These are phyloP conservation scores for Zopfia rhizophila DNA, from an alignment of 2,329 filamentous ascomycete species.

Conservation along the genomic window DNA sequence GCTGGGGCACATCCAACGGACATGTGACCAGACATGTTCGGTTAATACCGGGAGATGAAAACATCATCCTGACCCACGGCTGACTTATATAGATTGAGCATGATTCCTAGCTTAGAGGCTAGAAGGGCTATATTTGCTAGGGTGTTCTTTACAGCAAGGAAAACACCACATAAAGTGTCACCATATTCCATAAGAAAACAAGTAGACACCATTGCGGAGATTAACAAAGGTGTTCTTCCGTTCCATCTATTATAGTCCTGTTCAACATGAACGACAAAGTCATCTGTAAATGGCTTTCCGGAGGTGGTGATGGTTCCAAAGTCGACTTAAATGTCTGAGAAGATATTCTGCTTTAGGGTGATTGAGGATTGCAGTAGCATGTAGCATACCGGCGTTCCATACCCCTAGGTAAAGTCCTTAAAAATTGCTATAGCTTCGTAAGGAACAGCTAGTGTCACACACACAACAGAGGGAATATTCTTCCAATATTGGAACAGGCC, in stretches of 20 bases:
- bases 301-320: slow-evolving; percentile 19
- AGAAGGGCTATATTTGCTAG: not conserved
- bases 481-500: slow-evolving; percentile 26
- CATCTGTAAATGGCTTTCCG: slow-evolving; percentile 18
- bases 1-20: too few species aligned
- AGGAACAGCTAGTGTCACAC: slow-evolving; percentile 27
- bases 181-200: slow-evolving; percentile 3
- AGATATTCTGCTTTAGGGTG: slow-evolving; percentile 7
- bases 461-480: slow-evolving; percentile 21
- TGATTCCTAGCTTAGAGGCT: slow-evolving; percentile 5
- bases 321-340: slow-evolving; percentile 21
- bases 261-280: slow-evolving; percentile 16
- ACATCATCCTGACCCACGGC: slow-evolving; percentile 23
- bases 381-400: slow-evolving; percentile 19
- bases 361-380: slow-evolving; percentile 20
- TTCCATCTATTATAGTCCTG: slow-evolving; percentile 22
- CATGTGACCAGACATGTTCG: slow-evolving; percentile 29
- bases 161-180: slow-evolving; percentile 1
- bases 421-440: slow-evolving; percentile 14
- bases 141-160: slow-evolving; percentile 17
- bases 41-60: slow-evolving; percentile 38
- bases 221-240: slow-evolving; percentile 20
- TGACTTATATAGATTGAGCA: slow-evolving; percentile 16
- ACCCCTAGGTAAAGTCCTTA: not conserved
- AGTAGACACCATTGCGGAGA: slow-evolving; percentile 23